Conservation (phyloP, 2,329 filamentous ascomycete genomes). For the Magnaporthales sp. region DNA sequence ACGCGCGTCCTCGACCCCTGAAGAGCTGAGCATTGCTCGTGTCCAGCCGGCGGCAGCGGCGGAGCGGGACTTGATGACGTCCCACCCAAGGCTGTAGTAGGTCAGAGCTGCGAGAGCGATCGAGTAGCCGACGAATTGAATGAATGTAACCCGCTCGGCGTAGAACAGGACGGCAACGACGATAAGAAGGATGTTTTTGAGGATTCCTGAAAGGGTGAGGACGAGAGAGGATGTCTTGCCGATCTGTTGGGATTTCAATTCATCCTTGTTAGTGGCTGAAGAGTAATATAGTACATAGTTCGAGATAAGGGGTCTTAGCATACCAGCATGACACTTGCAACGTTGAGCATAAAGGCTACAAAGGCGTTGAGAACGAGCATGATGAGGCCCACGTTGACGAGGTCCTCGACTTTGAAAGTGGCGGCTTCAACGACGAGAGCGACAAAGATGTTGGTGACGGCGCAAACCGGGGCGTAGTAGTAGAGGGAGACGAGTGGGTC, state of each 20-base stretch:
- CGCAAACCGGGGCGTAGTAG: constrained; percentile 82
- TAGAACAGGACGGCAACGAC: constrained; percentile 69
- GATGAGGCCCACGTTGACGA: constrained; percentile 55
- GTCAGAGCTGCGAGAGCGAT: constrained; percentile 50
- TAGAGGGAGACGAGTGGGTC: constrained; percentile 81
- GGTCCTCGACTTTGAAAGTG: constrained; percentile 54
- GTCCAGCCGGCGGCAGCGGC: constrained; percentile 12
- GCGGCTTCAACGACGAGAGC: constrained; percentile 62
- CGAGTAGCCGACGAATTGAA: constrained; percentile 72
- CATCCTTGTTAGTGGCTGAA: not conserved
- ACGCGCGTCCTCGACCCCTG: constrained; percentile 7
- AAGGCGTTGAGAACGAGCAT: constrained; percentile 61
- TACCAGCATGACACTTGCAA: constrained; percentile 81
- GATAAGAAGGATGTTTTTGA: constrained; percentile 83
- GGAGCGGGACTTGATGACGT: constrained; percentile 15
- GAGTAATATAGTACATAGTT: not conserved
- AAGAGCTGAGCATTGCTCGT: constrained; percentile 11
- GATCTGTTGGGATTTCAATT: constrained; percentile 45
- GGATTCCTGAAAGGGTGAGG: constrained; percentile 76
- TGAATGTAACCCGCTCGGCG: constrained; percentile 58
- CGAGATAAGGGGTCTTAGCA: constrained; percentile 21
- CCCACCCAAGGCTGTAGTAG: constrained; percentile 32
- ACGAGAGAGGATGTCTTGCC: constrained; percentile 81
- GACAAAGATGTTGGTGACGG: constrained; percentile 67
- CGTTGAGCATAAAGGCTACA: constrained; percentile 72